Percentiles rank a stretch among this genome's conserved stretches.
Evolutionary conservation across 495 filamentous ascomycete species (phyloP).

Genomic region (Xylaria nigripes): DNA sequence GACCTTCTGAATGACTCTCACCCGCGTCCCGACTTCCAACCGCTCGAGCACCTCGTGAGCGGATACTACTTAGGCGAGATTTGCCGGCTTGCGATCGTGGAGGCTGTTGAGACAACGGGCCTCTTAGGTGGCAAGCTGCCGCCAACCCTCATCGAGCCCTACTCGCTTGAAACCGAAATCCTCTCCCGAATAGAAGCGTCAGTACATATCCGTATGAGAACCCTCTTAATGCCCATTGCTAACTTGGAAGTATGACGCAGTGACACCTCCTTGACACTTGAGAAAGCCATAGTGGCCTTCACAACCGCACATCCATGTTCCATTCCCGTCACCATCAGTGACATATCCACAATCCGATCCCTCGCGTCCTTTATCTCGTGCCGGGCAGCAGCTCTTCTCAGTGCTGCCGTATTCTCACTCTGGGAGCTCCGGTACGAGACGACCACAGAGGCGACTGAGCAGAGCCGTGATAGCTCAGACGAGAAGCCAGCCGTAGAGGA

Average conservation of each 20-base stretch:
- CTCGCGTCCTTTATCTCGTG: conserved; percentile 49
- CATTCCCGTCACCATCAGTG: conserved; percentile 32
- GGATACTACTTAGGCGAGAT: conserved; percentile 82
- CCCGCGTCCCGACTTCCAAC: conserved; percentile 72
- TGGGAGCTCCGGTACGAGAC: conserved; percentile 44
- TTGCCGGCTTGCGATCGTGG: conserved; percentile 58
- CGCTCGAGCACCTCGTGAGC: conserved; percentile 73
- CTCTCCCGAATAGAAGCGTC: conserved; percentile 54
- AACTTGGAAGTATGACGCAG: conserved; percentile 17
- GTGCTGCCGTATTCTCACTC: conserved; percentile 53
- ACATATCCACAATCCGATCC: conserved; percentile 46
- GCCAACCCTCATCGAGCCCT: conserved; percentile 40
- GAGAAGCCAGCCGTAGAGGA: conserved; percentile 16
- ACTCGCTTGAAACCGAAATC: conserved; percentile 53
- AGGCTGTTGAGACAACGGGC: conserved; percentile 48
- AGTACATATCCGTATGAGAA: too few species aligned
- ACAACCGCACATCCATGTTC: conserved; percentile 39
- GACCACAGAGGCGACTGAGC: not conserved
- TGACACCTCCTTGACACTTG: conserved; percentile 27
- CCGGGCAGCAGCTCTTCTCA: conserved; percentile 56
- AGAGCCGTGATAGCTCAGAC: conserved; percentile 15
- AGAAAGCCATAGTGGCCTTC: conserved; percentile 28
- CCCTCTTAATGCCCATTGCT: not conserved
- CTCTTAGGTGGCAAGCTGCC: conserved; percentile 52
- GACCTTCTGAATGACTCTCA: conserved; percentile 51